Evolutionary conservation across 257 asterid species (phyloP), one percentile per base, ranked within the genome.

Genomic region (Solanum peruvianum): DNA sequence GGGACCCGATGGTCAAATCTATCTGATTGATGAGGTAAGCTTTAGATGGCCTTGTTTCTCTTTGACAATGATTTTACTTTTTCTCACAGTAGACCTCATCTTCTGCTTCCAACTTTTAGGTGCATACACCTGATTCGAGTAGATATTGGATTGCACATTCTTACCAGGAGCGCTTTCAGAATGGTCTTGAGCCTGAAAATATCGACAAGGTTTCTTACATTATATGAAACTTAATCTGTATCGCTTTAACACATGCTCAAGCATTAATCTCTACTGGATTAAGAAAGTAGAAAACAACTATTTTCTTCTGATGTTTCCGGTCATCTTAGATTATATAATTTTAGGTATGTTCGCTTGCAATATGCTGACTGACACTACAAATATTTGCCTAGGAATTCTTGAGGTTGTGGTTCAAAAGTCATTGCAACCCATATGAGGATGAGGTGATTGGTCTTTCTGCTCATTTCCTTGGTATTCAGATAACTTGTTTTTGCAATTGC

Each of bases 51-150:
- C 33, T 64, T 84, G 11, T 87, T 7, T 78, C 33, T 52, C 82
- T 75, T 25, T 44, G 83, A 29, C 25, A 37, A 20, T 11, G 29
- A 7, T n/a, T 35, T 11, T 83, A 76, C 21, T 64, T 73, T 58
- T 84, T 21, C 83, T 49, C 75, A 84, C 35, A 41, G 6, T 16
- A 84, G 60, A 7, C 60, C 39, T 29, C 16, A 64, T 66, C 60
- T 20, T 84, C 75, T 52, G 35, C 47, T 41, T 87, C 81, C 76
- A 25, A 47, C 82, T 52, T 73, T 86, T 89, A 97, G 99, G 97
- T 97, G 87, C 99, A 97, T 85, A 96, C 99, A 27, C 99, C 98
- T 23, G 99, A 97, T 92, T 96, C 99, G 2, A 97, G 99, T 92
- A 92, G 99, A 89, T 97, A 96, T 80, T 97, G 99, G 99, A 92